Evolutionary conservation across 2,329 filamentous ascomycete genomes (phyloP), one percentile per base, ranked within the genome.

Genomic region (Venturia effusa): DNA sequence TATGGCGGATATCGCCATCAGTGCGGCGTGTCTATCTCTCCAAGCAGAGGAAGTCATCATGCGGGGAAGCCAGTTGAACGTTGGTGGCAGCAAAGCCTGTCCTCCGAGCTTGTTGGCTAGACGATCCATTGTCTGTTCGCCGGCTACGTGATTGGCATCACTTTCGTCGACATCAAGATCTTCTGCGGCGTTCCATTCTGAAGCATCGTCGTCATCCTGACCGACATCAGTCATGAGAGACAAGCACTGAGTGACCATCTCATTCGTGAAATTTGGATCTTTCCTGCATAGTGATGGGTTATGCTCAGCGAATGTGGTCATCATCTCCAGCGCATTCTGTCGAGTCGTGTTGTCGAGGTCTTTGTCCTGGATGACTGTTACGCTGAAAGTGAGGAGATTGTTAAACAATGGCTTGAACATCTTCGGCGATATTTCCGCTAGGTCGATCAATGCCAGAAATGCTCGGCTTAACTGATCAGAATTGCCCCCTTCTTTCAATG

Each of bases 1-100:
- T 67, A 99, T 99, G 68, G 94, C 94, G 2, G 93, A 97, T 66
- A 99, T 97, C 30, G 94, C 94, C 94, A 99, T 99, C 62, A 99
- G 84, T 59, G 94, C 94, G 39, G 94, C 94, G 75, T 99, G 94
- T 67, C 93, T 86, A 75, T 99, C 94, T 71, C 90, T 87, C 94
- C 94, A 99, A 37, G 91, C 86, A 70, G 90, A 88, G 1, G 94
- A 97, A 63, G 88, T 90, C 87, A 97, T 95, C 94, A 99, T 99
- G 67, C 92, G 85, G 11, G 94, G 94, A 45, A 99, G 85, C 94
- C 94, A 99, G 74, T 89, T 88, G 77, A 97, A 99, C 0, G 93
- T 97, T 0, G 92, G 92, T 37, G 90, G 90, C 24, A 99, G 81
- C 64, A 99, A 89, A n/a, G 89, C 87, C 71, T 90, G 83, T n/a